Evolutionary conservation across 192 early-diverging fungal genomes (phyloP).

Genomic region (Coemansia sp.): DNA sequence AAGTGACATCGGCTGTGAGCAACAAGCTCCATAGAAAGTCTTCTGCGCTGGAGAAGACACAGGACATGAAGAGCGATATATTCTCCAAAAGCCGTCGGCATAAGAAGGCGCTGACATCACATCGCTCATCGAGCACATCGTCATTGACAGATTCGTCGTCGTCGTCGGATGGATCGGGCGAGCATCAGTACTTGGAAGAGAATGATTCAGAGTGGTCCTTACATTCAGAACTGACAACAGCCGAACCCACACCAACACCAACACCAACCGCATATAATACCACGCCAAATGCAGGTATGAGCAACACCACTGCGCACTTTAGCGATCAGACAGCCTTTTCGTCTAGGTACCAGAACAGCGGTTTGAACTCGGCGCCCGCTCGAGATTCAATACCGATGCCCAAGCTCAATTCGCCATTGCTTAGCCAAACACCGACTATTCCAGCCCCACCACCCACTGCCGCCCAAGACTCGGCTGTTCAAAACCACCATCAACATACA

Average conservation of each 20-base stretch:
- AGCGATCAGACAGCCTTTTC: not conserved
- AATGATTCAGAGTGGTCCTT: slow-evolving; percentile 35
- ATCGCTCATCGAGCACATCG: slow-evolving; percentile 8
- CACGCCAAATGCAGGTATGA: not conserved
- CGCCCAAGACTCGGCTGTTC: not conserved
- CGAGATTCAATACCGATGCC: slow-evolving; percentile 15
- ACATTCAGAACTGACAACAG: not conserved
- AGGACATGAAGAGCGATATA: slow-evolving; percentile 17
- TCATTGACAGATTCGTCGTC: slow-evolving; percentile 15
- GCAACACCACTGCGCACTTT: not conserved
- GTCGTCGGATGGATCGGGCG: slow-evolving; percentile 6
- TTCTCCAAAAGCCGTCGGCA: slow-evolving; percentile 4
- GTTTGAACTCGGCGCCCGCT: not conserved
- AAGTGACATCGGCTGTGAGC: slow-evolving; percentile 8
- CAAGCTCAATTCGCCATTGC: not conserved
- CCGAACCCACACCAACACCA: not conserved
- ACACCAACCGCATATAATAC: not conserved
- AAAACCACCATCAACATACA: slow-evolving; percentile 5
- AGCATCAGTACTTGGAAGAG: not conserved
- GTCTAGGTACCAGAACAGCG: not conserved
- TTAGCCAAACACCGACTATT: not conserved
- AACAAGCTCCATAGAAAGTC: slow-evolving; percentile 26
- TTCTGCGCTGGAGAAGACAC: slow-evolving; percentile 3
- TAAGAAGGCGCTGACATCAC: not conserved
- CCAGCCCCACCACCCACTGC: not conserved